Evolutionary conservation across 352 stramenopile genomes (phyloP).

Genomic region (Pythium scleroteichum): DNA sequence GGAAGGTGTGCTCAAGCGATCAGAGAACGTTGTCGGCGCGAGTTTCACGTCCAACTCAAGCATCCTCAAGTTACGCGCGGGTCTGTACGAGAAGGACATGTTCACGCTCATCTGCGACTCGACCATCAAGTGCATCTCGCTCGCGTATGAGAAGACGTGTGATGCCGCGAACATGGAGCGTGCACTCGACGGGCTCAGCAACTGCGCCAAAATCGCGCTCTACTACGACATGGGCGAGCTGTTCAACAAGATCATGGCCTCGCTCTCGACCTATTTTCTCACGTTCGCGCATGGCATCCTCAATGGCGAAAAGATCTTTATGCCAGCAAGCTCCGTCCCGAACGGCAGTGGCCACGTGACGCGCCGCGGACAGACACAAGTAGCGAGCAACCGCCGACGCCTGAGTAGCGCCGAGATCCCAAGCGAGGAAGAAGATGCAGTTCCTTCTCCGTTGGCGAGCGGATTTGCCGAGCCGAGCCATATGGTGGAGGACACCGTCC

Average conservation of each 20-base stretch:
- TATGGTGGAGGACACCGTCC: slow-evolving; percentile 63
- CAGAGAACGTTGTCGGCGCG: slow-evolving; percentile 83
- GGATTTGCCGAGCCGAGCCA: background rate
- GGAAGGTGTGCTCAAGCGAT: slow-evolving; percentile 86
- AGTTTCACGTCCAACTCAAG: slow-evolving; percentile 87
- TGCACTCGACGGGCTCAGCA: slow-evolving; percentile 75
- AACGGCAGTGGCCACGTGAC: slow-evolving; percentile 9
- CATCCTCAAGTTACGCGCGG: slow-evolving; percentile 81
- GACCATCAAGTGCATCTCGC: slow-evolving; percentile 77
- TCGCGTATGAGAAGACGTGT: slow-evolving; percentile 84
- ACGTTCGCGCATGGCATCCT: slow-evolving; percentile 84
- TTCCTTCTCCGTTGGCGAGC: background rate
- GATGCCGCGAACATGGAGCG: slow-evolving; percentile 85
- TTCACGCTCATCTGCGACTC: slow-evolving; percentile 82
- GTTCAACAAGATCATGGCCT: slow-evolving; percentile 85
- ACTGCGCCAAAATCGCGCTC: slow-evolving; percentile 83
- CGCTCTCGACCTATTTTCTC: slow-evolving; percentile 79
- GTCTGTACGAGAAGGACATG: slow-evolving; percentile 88
- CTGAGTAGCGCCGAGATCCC: slow-evolving; percentile 17
- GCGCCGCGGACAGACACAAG: slow-evolving; percentile 2
- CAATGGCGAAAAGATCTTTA: slow-evolving; percentile 81
- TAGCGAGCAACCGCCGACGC: slow-evolving; percentile 5
- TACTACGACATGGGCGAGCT: slow-evolving; percentile 82
- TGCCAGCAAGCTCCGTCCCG: slow-evolving; percentile 45
- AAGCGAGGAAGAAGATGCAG: slow-evolving; percentile 19